Evolutionary conservation across 129 eudicot species (phyloP), one percentile per base, ranked within the genome.

Genomic region (Daucus carota): DNA sequence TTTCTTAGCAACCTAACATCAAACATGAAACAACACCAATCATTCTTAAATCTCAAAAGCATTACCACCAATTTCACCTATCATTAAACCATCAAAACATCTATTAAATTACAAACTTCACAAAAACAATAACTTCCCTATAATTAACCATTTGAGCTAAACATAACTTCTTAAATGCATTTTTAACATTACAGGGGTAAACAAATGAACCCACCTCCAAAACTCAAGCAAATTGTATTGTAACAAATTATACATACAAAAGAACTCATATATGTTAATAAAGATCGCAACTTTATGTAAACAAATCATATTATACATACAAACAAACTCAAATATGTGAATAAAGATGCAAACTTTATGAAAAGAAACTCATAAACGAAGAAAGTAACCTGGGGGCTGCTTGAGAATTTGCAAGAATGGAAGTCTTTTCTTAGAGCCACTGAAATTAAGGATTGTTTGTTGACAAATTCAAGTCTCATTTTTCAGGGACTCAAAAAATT

Each of bases 1-100:
- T 54, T 72, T 80, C 72, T 84, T 70, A 13, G 76, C 65, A 33
- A 77, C 87, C 96, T 71, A 6, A 63, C 22, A 63, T 38, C 5
- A 63, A 12, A 40, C 74, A 22, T n/a, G 24, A 59, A 67, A 66
- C 67, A 50, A 8, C n/a, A 48, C 17, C 16, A 22, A 43, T 62
- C 34, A 80, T 45, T 47, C 50, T 12, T 24, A n/a, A 28, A 4
- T 28, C 70, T 12, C 70, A 29, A 29, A n/a, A 2, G 31, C 7
- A 54, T 24, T n/a, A 52, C 28, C 29, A 54, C 63, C 17, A 29
- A 54, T 5, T 36, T 54, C 52, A n/a, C 33, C 18, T 10, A 20
- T 15, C 34, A 8, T 12, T 24, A 45, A 18, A 74, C 33, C 12
- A 26, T 24, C 8, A 54, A 4, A 54, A 4, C 26, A 38, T 65